Percentiles rank a stretch among this genome's conserved stretches.
phyloP scores from a whole-genome alignment of 179 eudicot genomes.

The Silene coronaria region DNA sequence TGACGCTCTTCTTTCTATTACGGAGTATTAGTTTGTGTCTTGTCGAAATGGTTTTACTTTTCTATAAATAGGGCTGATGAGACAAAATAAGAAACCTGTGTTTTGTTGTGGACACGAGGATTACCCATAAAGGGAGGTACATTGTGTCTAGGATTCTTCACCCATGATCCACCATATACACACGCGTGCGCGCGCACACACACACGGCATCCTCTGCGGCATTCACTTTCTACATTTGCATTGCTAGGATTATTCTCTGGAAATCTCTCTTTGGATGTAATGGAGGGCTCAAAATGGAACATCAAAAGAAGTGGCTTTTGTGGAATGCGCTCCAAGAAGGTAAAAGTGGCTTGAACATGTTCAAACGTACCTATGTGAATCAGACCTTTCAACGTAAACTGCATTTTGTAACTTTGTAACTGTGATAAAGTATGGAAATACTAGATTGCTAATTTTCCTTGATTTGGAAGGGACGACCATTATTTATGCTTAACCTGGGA shows the following conservation, averaged over 20 bases:
- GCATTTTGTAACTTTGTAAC: background rate
- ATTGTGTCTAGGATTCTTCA: background rate
- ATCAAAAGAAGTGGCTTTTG: conserved; percentile 91
- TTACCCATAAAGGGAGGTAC: background rate
- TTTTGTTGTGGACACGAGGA: background rate
- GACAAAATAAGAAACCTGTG: background rate
- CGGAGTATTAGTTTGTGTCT: too few relatives aligned
- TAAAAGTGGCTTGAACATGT: conserved; percentile 23
- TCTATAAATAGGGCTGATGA: background rate
- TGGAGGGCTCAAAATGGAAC: conserved; percentile 75
- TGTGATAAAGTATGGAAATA: too few relatives aligned
- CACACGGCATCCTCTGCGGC: conserved; percentile 9
- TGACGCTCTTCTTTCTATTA: background rate
- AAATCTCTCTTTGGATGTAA: conserved; percentile 70
- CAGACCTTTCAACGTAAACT: background rate
- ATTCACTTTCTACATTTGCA: background rate
- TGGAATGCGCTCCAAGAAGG: conserved; percentile 99
- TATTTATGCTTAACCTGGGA: background rate
- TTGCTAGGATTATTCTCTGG: conserved; percentile 78
- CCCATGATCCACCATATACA: background rate
- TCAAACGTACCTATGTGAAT: background rate
- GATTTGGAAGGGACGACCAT: too few relatives aligned
- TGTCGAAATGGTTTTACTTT: background rate
- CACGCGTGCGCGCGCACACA: background rate
- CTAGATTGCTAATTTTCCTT: too few relatives aligned